Conservation (phyloP, 2,329 filamentous ascomycete genomes). For the Fusarium siculi region DNA sequence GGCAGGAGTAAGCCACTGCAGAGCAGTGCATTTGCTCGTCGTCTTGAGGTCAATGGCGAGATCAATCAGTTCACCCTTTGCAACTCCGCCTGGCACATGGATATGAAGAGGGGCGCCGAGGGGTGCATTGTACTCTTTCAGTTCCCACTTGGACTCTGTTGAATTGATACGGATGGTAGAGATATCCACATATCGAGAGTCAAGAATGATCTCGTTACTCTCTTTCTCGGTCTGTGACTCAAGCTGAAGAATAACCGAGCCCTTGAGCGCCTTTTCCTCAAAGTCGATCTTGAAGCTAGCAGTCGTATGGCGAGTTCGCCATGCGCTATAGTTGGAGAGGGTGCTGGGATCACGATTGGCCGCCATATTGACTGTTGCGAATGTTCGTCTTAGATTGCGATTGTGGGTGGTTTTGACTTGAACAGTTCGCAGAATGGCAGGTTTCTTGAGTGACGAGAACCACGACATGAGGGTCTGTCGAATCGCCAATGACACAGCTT, state of each 20-base stretch:
- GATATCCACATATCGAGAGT: slow-evolving; percentile 86
- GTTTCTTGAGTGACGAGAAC: slow-evolving; percentile 43
- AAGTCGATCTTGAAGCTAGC: slow-evolving; percentile 88
- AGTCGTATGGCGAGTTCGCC: slow-evolving; percentile 84
- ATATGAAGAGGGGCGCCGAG: slow-evolving; percentile 79
- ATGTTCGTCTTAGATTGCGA: slow-evolving; percentile 42
- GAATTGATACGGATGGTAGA: slow-evolving; percentile 76
- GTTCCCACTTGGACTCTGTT: slow-evolving; percentile 70
- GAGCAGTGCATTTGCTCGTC: slow-evolving; percentile 86
- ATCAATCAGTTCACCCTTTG: slow-evolving; percentile 63
- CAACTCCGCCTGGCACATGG: slow-evolving; percentile 64
- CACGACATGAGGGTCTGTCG: slow-evolving; percentile 42
- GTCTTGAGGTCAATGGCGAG: slow-evolving; percentile 79
- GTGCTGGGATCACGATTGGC: slow-evolving; percentile 83
- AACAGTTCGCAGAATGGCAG: slow-evolving; percentile 37
- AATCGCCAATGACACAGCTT: slow-evolving; percentile 26
- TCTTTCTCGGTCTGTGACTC: slow-evolving; percentile 79
- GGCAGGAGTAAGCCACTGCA: slow-evolving; percentile 93
- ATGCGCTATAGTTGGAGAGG: slow-evolving; percentile 89
- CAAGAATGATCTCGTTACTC: slow-evolving; percentile 82
- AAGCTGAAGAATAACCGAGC: slow-evolving; percentile 79
- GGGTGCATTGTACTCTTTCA: slow-evolving; percentile 76
- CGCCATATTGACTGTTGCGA: slow-evolving; percentile 48
- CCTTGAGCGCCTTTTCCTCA: slow-evolving; percentile 78
- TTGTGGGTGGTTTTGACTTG: slow-evolving; percentile 40